Evolutionary conservation across 306 rosid species (phyloP).

Genomic region (Senna tora): DNA sequence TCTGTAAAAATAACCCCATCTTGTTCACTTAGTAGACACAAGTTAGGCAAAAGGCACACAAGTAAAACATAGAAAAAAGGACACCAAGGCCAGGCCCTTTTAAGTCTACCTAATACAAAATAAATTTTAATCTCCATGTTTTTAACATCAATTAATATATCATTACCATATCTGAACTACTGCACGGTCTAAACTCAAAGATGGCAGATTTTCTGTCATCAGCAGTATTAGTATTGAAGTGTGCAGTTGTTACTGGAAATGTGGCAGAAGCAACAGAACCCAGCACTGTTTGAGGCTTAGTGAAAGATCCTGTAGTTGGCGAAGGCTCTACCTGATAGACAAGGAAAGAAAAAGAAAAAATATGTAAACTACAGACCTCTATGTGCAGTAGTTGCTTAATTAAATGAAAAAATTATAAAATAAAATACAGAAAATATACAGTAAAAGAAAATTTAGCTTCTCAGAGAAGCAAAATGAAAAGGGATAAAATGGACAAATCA

Average conservation of each 20-base stretch:
- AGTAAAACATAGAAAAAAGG: constrained; percentile 19
- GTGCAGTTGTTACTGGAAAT: constrained; percentile 56
- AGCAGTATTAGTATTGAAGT: constrained; percentile 50
- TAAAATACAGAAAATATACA: constrained; percentile 10
- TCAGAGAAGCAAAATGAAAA: constrained; percentile 13
- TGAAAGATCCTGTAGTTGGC: constrained; percentile 90
- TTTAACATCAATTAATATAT: constrained; percentile 35
- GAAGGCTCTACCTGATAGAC: constrained; percentile 91
- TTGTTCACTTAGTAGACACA: constrained; percentile 1
- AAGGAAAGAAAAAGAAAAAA: constrained; percentile 24
- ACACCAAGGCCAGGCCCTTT: constrained; percentile 10
- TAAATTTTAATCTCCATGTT: constrained; percentile 14
- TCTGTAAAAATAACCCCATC: background rate
- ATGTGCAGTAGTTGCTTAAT: constrained; percentile 34
- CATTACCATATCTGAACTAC: constrained; percentile 64
- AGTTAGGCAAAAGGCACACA: constrained; percentile 1
- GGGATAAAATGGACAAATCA: background rate
- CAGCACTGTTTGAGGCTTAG: constrained; percentile 60
- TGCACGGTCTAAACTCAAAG: constrained; percentile 77
- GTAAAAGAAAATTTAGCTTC: background rate
- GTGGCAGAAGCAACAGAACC: constrained; percentile 51
- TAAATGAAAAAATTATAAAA: background rate
- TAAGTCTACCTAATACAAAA: constrained; percentile 9
- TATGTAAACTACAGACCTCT: constrained; percentile 30
- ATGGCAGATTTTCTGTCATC: constrained; percentile 61